Base-by-base conservation (phyloP, 1,284 basidiomycete species). In the Ceratobasidium sp. region DNA sequence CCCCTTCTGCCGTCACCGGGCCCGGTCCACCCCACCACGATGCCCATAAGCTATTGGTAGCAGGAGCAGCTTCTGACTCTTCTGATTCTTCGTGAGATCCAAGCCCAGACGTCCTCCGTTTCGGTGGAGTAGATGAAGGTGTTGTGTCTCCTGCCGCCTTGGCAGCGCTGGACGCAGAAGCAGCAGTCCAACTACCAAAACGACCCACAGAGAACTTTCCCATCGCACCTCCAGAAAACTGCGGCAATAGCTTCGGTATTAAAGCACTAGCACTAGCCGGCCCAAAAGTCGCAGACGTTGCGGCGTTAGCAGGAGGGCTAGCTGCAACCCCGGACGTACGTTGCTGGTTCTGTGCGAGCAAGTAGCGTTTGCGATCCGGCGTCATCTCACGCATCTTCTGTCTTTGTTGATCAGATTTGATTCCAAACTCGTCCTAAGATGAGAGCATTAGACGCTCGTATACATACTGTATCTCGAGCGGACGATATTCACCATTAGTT, bases 131-230 rank as follows among this genome's bases (percentile, higher is more conserved):
- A 41, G 64, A 69, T n/a, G 14, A 23, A 8, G 50, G 64, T 3
- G 64, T 30, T 32, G 34, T 45, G 5, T 57, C 52, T 18, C 50
- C 64, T 6, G 50, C 34, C 21, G 64, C 52, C 9, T 55, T 41
- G 23, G 52, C 32, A 58, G 39, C 18, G 53, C 73, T 50, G 32
- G 75, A 65, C 10, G 75, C 76, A 30, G 60, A 75, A 9, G 76
- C 74, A 21, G 74, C 76, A 77, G 80, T 80, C 16, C 84, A 81
- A 10, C 88, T 85, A 85, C 92, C 67, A 26, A 71, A 90, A 21
- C 87, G 87, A 5, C 86, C 81, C 0, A 92, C 84, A 1, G 93
- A 94, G 74, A 94, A 87, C 23, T 92, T 86, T 74, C 88, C 90
- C 78, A 92, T 88, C 71, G 93, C 80, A 16, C 88, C 84, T 6